Percentiles rank a stretch among this genome's conserved stretches.
Conservation (phyloP, 2,329 filamentous ascomycete genomes). For the Chrysosporium queenslandicum region DNA sequence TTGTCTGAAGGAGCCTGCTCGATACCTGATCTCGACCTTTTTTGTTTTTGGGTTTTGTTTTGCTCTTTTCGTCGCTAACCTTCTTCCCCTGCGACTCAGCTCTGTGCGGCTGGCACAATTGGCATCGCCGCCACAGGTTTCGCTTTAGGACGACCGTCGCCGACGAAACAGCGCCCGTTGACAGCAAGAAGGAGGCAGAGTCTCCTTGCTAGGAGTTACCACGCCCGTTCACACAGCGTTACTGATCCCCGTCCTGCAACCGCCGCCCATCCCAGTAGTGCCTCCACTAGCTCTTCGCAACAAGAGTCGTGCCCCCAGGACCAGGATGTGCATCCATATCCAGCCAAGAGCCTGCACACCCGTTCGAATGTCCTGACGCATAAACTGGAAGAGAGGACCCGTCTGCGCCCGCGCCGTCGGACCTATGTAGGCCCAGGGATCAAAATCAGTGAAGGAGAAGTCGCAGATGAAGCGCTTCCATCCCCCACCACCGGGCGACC, state of each 20-base stretch:
- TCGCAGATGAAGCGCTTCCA: conserved; percentile 20
- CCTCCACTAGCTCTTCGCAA: not conserved
- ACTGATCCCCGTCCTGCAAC: conserved; percentile 6
- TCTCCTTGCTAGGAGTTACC: conserved; percentile 2
- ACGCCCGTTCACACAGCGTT: not conserved
- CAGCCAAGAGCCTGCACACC: not conserved
- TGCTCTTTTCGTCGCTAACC: not conserved
- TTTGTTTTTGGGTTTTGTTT: no score
- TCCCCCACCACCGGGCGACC: conserved; percentile 27
- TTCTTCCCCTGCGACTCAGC: conserved; percentile 32
- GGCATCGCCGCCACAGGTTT: conserved; percentile 51
- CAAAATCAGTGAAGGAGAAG: conserved; percentile 22
- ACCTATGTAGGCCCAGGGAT: conserved; percentile 28
- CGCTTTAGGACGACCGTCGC: conserved; percentile 45
- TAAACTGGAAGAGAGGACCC: conserved; percentile 5
- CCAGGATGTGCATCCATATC: not conserved
- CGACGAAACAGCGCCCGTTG: conserved; percentile 14
- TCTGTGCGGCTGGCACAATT: conserved; percentile 55
- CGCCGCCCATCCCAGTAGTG: not conserved
- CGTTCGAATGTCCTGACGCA: not conserved
- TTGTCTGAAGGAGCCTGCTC: not conserved
- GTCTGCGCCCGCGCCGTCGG: conserved; percentile 22
- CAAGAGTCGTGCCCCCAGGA: not conserved
- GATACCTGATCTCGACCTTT: not conserved
- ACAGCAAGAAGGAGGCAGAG: conserved; percentile 10